Conservation (phyloP, 2,329 filamentous ascomycete species). For the Iodosphaeria phyllophila region DNA sequence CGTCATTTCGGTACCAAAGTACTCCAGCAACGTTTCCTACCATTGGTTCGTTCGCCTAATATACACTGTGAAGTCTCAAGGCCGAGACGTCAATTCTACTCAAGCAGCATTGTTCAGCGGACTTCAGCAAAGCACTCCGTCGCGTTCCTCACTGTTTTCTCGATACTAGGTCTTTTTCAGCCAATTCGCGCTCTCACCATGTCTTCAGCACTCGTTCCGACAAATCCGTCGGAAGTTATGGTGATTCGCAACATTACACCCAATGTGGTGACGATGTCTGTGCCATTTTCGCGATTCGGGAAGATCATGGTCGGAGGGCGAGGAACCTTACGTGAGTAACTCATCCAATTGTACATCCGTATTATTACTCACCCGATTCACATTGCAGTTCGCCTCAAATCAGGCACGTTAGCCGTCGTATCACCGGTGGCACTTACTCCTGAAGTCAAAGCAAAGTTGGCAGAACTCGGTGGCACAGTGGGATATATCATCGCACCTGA, state of each 20-base stretch:
- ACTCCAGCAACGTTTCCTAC: too few species aligned
- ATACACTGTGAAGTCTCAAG: too few species aligned
- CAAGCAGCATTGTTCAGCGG: too few species aligned
- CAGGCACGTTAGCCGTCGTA: constrained; percentile 70
- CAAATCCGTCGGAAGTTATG: constrained; percentile 66
- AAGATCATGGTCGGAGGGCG: constrained; percentile 68
- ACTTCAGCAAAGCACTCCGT: constrained; percentile 1
- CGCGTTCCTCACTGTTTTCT: neutral
- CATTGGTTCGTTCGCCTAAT: too few species aligned
- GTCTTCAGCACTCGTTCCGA: constrained; percentile 45
- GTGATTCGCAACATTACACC: constrained; percentile 75
- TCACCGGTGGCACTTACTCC: constrained; percentile 76
- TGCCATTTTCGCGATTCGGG: constrained; percentile 73
- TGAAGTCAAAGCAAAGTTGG: constrained; percentile 45
- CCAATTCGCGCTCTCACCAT: constrained; percentile 22
- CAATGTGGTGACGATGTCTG: constrained; percentile 58
- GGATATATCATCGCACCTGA: constrained; percentile 78
- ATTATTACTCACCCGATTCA: constrained; percentile 2
- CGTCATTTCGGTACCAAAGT: too few species aligned
- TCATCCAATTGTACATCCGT: constrained; percentile 1
- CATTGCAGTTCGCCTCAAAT: constrained; percentile 51
- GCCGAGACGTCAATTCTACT: too few species aligned
- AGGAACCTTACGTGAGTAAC: constrained; percentile 55
- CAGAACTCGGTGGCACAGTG: constrained; percentile 48
- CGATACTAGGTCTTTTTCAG: constrained; percentile 1